Conservation (phyloP, 345 rosid genomes). For the Bruguiera gymnorhiza region DNA sequence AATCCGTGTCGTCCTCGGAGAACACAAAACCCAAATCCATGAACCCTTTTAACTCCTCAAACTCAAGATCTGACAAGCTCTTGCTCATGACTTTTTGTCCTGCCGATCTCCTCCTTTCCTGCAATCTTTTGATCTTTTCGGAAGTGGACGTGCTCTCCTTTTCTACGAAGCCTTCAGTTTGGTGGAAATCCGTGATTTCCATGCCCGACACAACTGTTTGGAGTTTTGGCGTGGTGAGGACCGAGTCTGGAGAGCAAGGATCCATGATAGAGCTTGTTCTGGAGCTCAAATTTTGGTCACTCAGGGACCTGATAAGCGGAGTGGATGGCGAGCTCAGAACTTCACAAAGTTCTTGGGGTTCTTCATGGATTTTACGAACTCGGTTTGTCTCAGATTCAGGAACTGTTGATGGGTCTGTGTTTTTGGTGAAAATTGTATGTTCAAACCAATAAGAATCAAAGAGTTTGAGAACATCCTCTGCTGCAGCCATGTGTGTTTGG, state of each 20-base stretch:
- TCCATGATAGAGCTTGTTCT: conserved; percentile 28
- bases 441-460: conserved; percentile 53
- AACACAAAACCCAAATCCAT: conserved; percentile 90
- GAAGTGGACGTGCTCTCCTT: conserved; percentile 10
- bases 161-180: not conserved
- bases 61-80: conserved; percentile 70
- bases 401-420: not conserved
- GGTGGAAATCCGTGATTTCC: conserved; percentile 21
- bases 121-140: not conserved
- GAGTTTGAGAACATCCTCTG: conserved; percentile 34
- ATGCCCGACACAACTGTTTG: conserved; percentile 37
- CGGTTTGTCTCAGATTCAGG: conserved; percentile 17
- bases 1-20: conserved; percentile 66
- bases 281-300: conserved; percentile 39
- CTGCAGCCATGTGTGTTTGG: conserved; percentile 29
- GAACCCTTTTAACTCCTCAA: conserved; percentile 79
- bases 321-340: conserved; percentile 23
- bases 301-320: conserved; percentile 45
- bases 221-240: conserved; percentile 39
- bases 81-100: conserved; percentile 34
- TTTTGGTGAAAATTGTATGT: conserved; percentile 27
- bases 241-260: conserved; percentile 46
- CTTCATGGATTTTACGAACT: conserved; percentile 25
- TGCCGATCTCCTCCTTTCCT: not conserved
- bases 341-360: not conserved